Evolutionary conservation across 2,329 filamentous ascomycete species (phyloP).

Genomic region (Exophiala sp.): DNA sequence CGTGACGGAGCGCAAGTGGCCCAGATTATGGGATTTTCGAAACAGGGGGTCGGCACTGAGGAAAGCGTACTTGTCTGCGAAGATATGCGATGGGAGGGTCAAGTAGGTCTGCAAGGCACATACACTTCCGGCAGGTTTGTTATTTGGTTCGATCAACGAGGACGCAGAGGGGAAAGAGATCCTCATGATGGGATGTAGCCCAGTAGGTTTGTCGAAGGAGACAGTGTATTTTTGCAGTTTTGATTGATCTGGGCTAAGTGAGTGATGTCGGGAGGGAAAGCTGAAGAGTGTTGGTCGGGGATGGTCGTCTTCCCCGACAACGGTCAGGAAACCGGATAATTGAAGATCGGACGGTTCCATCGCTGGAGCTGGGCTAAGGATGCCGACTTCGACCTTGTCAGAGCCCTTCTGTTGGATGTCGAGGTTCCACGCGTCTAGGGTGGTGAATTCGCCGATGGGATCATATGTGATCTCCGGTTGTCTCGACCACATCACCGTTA

Average conservation of each 20-base stretch:
- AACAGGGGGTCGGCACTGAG: conserved; percentile 55
- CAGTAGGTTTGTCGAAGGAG: conserved; percentile 63
- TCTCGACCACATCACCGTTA: conserved; percentile 58
- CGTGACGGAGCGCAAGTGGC: conserved; percentile 60
- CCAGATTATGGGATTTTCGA: conserved; percentile 71
- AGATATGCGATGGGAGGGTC: conserved; percentile 72
- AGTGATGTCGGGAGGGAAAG: conserved; percentile 73
- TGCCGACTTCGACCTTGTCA: conserved; percentile 63
- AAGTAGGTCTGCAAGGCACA: conserved; percentile 75
- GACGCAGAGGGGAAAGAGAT: conserved; percentile 54
- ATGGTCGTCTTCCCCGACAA: conserved; percentile 67
- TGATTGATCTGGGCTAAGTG: conserved; percentile 37
- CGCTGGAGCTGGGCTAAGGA: conserved; percentile 59
- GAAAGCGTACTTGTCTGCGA: conserved; percentile 84
- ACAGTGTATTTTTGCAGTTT: conserved; percentile 53
- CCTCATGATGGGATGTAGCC: conserved; percentile 75
- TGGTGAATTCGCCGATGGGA: conserved; percentile 22
- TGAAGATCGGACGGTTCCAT: conserved; percentile 65
- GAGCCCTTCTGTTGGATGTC: conserved; percentile 14
- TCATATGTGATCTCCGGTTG: conserved; percentile 28
- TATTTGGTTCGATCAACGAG: conserved; percentile 44
- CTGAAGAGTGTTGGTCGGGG: conserved; percentile 72
- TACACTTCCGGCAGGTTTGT: conserved; percentile 41
- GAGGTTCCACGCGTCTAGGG: conserved; percentile 44
- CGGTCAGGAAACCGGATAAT: conserved; percentile 69